Conservation (phyloP, 2,329 filamentous ascomycete species). For the Colletotrichum agaves region DNA sequence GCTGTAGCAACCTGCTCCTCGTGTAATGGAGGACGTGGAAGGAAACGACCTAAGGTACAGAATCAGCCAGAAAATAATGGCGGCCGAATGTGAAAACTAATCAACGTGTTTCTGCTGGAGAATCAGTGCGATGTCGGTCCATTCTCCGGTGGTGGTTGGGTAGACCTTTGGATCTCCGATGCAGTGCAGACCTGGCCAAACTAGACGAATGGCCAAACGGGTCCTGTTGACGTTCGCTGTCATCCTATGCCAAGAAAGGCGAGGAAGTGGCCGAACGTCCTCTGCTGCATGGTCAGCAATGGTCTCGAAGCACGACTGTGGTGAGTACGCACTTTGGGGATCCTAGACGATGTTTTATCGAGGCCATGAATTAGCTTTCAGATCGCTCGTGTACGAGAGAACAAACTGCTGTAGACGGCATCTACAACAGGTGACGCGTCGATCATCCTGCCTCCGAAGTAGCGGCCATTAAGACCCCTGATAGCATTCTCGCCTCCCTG, state of each 20-base stretch:
- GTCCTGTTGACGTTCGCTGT: not conserved
- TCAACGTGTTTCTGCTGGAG: slow-evolving; percentile 31
- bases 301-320: too few relatives aligned
- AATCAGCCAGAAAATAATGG: slow-evolving; percentile 37
- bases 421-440: slow-evolving; percentile 96
- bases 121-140: slow-evolving; percentile 34
- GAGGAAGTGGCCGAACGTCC: not conserved
- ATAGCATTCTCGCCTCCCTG: slow-evolving; percentile 97
- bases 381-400: slow-evolving; percentile 85
- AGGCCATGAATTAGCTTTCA: slow-evolving; percentile 69
- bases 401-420: slow-evolving; percentile 62
- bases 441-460: slow-evolving; percentile 93
- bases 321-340: slow-evolving; percentile 34
- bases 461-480: slow-evolving; percentile 95
- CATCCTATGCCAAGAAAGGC: not conserved
- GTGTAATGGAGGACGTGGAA: slow-evolving; percentile 24
- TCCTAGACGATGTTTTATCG: slow-evolving; percentile 60
- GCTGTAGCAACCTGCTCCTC: slow-evolving; percentile 28
- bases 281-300: not conserved
- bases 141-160: slow-evolving; percentile 30
- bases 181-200: slow-evolving; percentile 10
- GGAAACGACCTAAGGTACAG: slow-evolving; percentile 39
- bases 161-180: slow-evolving; percentile 23
- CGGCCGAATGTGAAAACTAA: slow-evolving; percentile 17
- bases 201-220: not conserved